Evolutionary conservation across 2,329 filamentous ascomycete species (phyloP), one percentile per base, ranked within the genome.

Genomic region (Ophiognomonia clavigignenti-juglandacearum): DNA sequence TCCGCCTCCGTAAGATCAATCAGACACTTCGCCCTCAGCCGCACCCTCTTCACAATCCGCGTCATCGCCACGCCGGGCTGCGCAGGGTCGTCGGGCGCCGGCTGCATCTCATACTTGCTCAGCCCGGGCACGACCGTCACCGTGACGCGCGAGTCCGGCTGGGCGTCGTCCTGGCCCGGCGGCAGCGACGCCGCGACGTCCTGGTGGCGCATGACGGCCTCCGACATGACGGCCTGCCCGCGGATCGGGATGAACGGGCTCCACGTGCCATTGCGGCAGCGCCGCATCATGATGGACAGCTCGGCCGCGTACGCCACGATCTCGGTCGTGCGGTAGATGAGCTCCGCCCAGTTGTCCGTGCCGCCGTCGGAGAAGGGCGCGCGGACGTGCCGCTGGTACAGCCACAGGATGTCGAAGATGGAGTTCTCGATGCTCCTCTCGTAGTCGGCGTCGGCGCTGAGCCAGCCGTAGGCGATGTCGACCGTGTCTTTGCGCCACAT

Each of bases 271-370:
- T 45, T 36, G 5, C 14, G 24, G 18, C 34, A 39, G 16, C 43
- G 43, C 26, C 43, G 22, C 43, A 45, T 45, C 36, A 39, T 45
- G 27, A 45, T 35, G 4, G 19, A 16, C 6, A 45, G 36, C 26
- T 39, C 32, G 8, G 4, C 18, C 7, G 36, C 43, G 19, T 26
- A 19, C 13, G 26, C 24, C 20, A 45, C 43, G 14, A 45, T 4
- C n/a, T 26, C n/a, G 4, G 18, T 23, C 26, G 43, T 45, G 35
- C 27, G 24, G 11, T n/a, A 2, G 18, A 39, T 19, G 7, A 45
- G 14, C 6, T 2, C 9, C n/a, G 39, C 43, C 43, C 43, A 45
- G 36, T 11, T n/a, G 8, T 19, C 14, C 14, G n/a, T 35, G 36
- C n/a, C 22, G 10, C 31, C 43, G 14, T 24, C 26, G 16, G 24